Evolutionary conservation across 352 stramenopile genomes (phyloP).

Genomic region (Globisporangium yorkense): DNA sequence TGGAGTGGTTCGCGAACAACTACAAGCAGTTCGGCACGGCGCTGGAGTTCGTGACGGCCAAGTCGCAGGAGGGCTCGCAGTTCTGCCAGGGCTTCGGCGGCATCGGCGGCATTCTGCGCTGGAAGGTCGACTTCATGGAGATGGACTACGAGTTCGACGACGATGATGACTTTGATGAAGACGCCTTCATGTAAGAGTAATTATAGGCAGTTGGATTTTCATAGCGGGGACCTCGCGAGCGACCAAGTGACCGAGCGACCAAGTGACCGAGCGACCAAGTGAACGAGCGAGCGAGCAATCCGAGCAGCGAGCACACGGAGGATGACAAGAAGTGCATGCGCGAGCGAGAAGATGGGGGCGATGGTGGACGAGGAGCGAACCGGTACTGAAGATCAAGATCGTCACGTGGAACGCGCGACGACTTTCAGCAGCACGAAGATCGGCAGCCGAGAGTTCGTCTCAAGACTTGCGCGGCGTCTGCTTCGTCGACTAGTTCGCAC

Average conservation of each 20-base stretch:
- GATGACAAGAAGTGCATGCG: not conserved
- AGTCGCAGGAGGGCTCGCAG: slow-evolving; percentile 97
- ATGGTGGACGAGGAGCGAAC: not conserved
- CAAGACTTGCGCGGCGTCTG: not conserved
- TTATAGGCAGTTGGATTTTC: slow-evolving; percentile 31
- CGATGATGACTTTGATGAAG: slow-evolving; percentile 86
- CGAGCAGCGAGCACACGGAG: not conserved
- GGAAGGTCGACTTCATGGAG: slow-evolving; percentile 99
- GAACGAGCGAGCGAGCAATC: not conserved
- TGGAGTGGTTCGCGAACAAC: slow-evolving; percentile 99
- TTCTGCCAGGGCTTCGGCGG: slow-evolving; percentile 99
- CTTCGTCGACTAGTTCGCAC: not conserved
- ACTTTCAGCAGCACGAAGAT: not conserved
- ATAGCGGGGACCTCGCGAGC: not conserved
- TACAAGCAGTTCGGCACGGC: slow-evolving; percentile 99
- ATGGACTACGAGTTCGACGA: slow-evolving; percentile 93
- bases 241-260: not conserved
- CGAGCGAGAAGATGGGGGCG: not conserved
- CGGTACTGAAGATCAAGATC: not conserved
- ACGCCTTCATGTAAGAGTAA: slow-evolving; percentile 83
- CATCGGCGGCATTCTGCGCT: slow-evolving; percentile 98
- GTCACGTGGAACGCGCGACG: too few relatives aligned
- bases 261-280: not conserved
- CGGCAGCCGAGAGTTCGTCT: not conserved
- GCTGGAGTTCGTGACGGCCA: slow-evolving; percentile 99